Evolutionary conservation across 1,139 yeast species (phyloP), one percentile per base, ranked within the genome.

Genomic region (Tardiomyces digboiensis): DNA sequence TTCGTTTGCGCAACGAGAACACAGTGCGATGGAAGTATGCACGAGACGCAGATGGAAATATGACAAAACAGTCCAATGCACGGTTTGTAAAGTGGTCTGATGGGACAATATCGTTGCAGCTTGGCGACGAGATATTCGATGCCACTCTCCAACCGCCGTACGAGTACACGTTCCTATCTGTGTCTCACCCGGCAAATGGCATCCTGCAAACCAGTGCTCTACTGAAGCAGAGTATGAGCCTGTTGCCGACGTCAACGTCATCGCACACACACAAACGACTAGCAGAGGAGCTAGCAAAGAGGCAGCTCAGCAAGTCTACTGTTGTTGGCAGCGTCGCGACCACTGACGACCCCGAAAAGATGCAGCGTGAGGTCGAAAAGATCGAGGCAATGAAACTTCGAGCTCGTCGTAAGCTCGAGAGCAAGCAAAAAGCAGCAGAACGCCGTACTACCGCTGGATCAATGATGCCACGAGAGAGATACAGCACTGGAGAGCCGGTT

Each of bases 21-120:
- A 87, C 96, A 1, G 71, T 91, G 36, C 76, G 97, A 57, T 91
- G 98, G 98, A 78, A 94, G 64, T 88, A 89, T 61, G 82, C 87
- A 22, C 67, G 76, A 42, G 78, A 76, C 40, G 76, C 75, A 39
- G 68, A 75, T 44, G 84, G 78, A 21, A 41, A 41, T 19, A 49
- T 49, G 23, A 55, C 58, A 55, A 85, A 85, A 56, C 95, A 88
- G 61, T 82, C 95, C 6, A 91, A 91, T 59, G 82, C 97, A 2
- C 88, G 91, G 58, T 80, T 89, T 47, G 75, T 91, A 23, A 82
- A 85, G 61, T 91, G 99, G 99, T 82, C 84, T 46, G 97, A 91
- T 64, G 99, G 98, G 0, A 72, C 85, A 4, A 64, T 82, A 51
- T 87, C 97, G 2, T 68, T 91, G 49, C 89, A 87, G 56, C 68